Conservation (phyloP, 1,284 basidiomycete genomes). For the Dichomitus squalens region DNA sequence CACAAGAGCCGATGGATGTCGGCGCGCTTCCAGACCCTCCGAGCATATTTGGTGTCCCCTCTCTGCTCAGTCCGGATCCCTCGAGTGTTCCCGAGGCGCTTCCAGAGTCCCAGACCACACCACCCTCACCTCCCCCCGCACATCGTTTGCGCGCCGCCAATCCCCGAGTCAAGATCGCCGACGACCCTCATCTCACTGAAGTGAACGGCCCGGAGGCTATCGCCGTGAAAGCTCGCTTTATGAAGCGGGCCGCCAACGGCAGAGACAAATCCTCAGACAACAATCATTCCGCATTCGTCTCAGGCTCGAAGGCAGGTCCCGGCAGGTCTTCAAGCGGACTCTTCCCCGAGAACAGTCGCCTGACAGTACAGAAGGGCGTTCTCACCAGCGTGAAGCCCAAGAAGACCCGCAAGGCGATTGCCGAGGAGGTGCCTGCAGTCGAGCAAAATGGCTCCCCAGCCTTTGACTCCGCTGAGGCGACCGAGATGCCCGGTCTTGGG, state of each 20-base stretch:
- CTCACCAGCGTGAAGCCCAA: slow-evolving; percentile 18
- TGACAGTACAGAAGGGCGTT: slow-evolving; percentile 23
- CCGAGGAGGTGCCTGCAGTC: not conserved
- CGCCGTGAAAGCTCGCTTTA: slow-evolving; percentile 47
- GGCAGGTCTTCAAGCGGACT: slow-evolving; percentile 45
- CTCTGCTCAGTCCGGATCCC: slow-evolving; percentile 2
- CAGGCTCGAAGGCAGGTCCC: slow-evolving; percentile 45
- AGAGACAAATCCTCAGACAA: not conserved
- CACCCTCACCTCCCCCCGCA: slow-evolving; percentile 32
- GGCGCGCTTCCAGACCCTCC: slow-evolving; percentile 8
- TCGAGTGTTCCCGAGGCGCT: slow-evolving; percentile 32
- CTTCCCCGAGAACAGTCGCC: slow-evolving; percentile 18
- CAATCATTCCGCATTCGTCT: slow-evolving; percentile 1
- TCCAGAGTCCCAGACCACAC: not conserved
- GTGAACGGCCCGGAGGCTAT: slow-evolving; percentile 39
- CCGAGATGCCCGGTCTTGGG: not conserved
- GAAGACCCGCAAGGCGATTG: not conserved
- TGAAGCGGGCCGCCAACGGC: slow-evolving; percentile 15
- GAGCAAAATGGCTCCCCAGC: not conserved
- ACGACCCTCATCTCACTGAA: slow-evolving; percentile 36
- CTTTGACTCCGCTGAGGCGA: not conserved
- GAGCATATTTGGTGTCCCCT: slow-evolving; percentile 8
- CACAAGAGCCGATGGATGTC: slow-evolving; percentile 7
- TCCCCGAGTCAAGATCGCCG: slow-evolving; percentile 53
- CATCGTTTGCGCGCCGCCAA: slow-evolving; percentile 52